Conservation (phyloP, 2,329 filamentous ascomycete genomes). For the Pseudogymnoascus sp. region DNA sequence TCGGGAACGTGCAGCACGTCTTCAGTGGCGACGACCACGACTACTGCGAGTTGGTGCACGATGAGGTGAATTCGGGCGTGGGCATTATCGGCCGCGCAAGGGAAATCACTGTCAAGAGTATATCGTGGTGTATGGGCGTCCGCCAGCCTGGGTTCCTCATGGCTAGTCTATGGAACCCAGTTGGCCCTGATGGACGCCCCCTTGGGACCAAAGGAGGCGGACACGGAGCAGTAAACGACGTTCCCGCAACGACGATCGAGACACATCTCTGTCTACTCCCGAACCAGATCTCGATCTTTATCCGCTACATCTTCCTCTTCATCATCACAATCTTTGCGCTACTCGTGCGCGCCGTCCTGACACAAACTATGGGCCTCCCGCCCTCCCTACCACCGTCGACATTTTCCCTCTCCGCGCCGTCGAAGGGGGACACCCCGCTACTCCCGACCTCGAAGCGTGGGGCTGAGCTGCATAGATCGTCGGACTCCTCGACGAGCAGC, state of each 20-base stretch:
- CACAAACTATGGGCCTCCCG: slow-evolving; percentile 32
- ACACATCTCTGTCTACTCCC: slow-evolving; percentile 87
- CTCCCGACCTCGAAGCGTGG: slow-evolving; percentile 7
- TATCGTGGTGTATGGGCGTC: slow-evolving; percentile 95
- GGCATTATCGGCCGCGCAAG: slow-evolving; percentile 46
- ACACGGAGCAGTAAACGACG: slow-evolving; percentile 27
- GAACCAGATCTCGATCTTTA: slow-evolving; percentile 77
- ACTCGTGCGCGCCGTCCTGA: slow-evolving; percentile 47
- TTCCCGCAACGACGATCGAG: slow-evolving; percentile 58
- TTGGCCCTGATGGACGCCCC: slow-evolving; percentile 53
- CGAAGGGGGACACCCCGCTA: slow-evolving; percentile 4
- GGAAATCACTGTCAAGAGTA: slow-evolving; percentile 92
- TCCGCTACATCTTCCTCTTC: slow-evolving; percentile 64
- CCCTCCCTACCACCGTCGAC: slow-evolving; percentile 6
- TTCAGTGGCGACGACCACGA: slow-evolving; percentile 98
- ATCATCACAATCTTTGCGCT: slow-evolving; percentile 45
- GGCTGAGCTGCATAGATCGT: slow-evolving; percentile 12
- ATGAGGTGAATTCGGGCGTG: slow-evolving; percentile 44
- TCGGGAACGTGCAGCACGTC: slow-evolving; percentile 75
- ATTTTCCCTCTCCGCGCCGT: slow-evolving; percentile 20
- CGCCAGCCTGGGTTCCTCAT: slow-evolving; percentile 79
- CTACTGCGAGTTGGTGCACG: slow-evolving; percentile 86
- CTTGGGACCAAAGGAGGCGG: slow-evolving; percentile 27
- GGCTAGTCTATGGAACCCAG: slow-evolving; percentile 85
- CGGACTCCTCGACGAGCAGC: slow-evolving; percentile 26